phyloP scores from a whole-genome alignment of 2,329 filamentous ascomycete genomes.

The Ilyonectria robusta region DNA sequence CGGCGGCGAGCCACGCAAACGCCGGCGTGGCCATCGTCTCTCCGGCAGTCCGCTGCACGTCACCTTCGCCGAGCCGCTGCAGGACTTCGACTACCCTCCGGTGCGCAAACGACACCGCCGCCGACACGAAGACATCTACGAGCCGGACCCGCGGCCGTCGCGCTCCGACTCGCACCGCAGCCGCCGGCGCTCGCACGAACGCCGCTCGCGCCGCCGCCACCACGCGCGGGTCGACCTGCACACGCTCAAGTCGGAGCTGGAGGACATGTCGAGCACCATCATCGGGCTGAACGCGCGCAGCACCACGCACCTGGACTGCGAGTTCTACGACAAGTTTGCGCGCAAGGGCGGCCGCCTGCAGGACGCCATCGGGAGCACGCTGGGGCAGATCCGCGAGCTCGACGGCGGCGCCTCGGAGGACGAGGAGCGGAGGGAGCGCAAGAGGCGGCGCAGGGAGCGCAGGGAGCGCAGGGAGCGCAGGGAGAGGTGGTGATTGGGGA shows the following conservation, averaged over 20 bases:
- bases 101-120: slow-evolving; percentile 34
- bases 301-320: slow-evolving; percentile 41
- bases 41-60: slow-evolving; percentile 32
- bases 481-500: slow-evolving; percentile 9
- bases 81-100: slow-evolving; percentile 34
- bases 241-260: slow-evolving; percentile 42
- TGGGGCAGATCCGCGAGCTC: slow-evolving; percentile 42
- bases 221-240: slow-evolving; percentile 35
- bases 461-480: slow-evolving; percentile 23
- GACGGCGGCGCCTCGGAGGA: slow-evolving; percentile 30
- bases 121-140: slow-evolving; percentile 31
- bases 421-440: slow-evolving; percentile 24
- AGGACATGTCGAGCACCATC: slow-evolving; percentile 47
- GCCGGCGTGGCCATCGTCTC: slow-evolving; percentile 26
- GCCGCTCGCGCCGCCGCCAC: slow-evolving; percentile 5
- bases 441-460: slow-evolving; percentile 27
- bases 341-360: slow-evolving; percentile 44
- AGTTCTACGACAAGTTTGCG: slow-evolving; percentile 47
- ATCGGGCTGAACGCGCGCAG: slow-evolving; percentile 43
- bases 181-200: background rate
- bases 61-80: slow-evolving; percentile 42
- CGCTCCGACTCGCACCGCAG: slow-evolving; percentile 6
- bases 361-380: slow-evolving; percentile 44
- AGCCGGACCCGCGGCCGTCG: background rate
- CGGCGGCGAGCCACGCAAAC: slow-evolving; percentile 38